Base-by-base conservation (phyloP, 805 yeast species). In the Starmerella roubikii region DNA sequence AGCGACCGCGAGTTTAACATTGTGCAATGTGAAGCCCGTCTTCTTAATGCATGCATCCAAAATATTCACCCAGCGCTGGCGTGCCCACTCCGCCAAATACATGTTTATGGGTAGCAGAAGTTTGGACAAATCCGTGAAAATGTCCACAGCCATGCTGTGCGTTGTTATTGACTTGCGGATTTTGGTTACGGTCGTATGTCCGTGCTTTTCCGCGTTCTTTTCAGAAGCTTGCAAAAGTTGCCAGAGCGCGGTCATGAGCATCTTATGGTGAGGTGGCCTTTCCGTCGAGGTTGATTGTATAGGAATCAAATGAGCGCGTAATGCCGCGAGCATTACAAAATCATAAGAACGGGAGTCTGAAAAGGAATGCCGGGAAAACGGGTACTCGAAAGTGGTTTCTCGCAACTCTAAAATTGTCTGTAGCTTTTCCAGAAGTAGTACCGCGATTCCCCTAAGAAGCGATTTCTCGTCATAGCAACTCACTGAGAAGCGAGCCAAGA, bases 121-220 rank as follows among this genome's bases (percentile, higher is more conserved):
- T 20, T 32, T 29, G n/a, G 38, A 38, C 11, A 41, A 19, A 21
- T 45, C 48, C 5, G 41, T 26, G 32, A 44, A 44, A 1, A 42
- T 30, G 21, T 41, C 50, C 2, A 35, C 17, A 4, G 46, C 50
- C 39, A 46, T 16, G 15, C 38, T 35, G 18, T 40, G 38, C 7
- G 35, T 21, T 3, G 38, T 41, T 18, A 46, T 27, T 6, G 31
- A 24, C 4, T 31, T 17, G n/a, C n/a, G n/a, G n/a, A n/a, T n/a
- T n/a, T n/a, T n/a, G n/a, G n/a, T n/a, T n/a, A n/a, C n/a, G n/a
- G n/a, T n/a, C n/a, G n/a, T n/a, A n/a, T n/a, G n/a, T n/a, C n/a
- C n/a, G n/a, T n/a, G n/a, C n/a, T n/a, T n/a, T n/a, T n/a, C n/a
- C n/a, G n/a, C n/a, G n/a, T n/a, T n/a, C n/a, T n/a, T n/a, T n/a